Evolutionary conservation across 305 asterid species (phyloP), one percentile per base, ranked within the genome.

Genomic region (Plantago rigida): DNA sequence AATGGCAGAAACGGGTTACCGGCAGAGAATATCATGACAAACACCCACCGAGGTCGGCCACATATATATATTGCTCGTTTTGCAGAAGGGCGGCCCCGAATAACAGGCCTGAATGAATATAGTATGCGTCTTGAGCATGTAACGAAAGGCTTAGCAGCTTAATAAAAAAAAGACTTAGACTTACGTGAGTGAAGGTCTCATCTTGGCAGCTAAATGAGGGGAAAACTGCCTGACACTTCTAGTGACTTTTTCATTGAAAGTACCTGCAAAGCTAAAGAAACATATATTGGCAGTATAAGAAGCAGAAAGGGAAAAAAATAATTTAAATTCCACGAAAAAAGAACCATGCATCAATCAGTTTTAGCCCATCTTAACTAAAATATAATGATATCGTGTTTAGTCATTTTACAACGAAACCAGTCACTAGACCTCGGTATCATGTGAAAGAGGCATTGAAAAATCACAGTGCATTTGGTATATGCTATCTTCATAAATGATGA

Each of bases 131-230:
- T 36, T 22, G 60, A 67, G 64, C 15, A 46, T 65, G 63, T 24
- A 44, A 54, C 56, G n/a, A 49, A 64, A 71, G 50, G 51, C 24
- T 51, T 15, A 57, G 41, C 26, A 58, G 42, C 48, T 51, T 46
- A 31, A 31, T 62, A 64, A 65, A 61, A 42, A 12, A 13, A 17
- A 50, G 17, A 56, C 52, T 13, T 13, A 50, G 44, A 75, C 95
- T 80, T 68, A 88, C 98, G 88, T 86, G 14, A 82, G 93, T 56
- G 82, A 79, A 50, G 98, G 98, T 73, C 98, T 87, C 96, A 91
- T 88, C 81, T 91, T 91, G 77, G 96, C 96, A 70, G 98, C 96
- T 58, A 88, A 73, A 74, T 86, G 98, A 44, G 98, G 98, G 69
- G 98, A 91, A 76, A 87, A 81, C 80, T 84, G 95, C 50, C 96